Evolutionary conservation across 805 yeast species (phyloP), one percentile per base, ranked within the genome.

Genomic region (Candida pseudoglaebosa): DNA sequence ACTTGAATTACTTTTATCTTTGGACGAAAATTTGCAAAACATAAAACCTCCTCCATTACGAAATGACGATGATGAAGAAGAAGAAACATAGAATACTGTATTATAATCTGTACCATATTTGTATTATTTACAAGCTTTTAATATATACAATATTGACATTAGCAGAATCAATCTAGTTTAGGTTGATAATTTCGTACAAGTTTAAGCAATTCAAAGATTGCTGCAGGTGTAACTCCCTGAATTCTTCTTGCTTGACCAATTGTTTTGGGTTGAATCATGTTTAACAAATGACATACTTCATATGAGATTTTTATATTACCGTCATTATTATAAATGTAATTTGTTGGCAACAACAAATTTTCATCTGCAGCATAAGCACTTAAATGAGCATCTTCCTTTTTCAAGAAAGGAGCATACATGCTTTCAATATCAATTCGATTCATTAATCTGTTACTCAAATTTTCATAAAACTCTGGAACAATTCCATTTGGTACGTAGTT

Each of bases 201-300:
- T 44, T 80, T 70, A 54, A 81, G 85, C 34, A 90, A 68, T 54
- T 86, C 95, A 46, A 88, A 84, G 13, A 87, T 68, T 0, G 96
- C 93, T 0, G 96, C 91, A 0, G 98, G 96, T 0, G 98, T 91
- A 2, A 93, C 80, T 1, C 99, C 98, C 53, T 93, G 95, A 9
- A 91, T 84, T 49, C 98, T 71, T 56, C 95, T 74, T 0, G 98
- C 98, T 57, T 93, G 98, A 0, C 98, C 98, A 32, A 93, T 78
- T 0, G 97, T 93, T 38, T 78, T 77, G 0, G 99, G 99, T 44
- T 85, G 82, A 12, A 87, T 79, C 8, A 73, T 70, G 50, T 87
- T 85, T 39, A 93, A 66, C 8, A 84, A 62, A 13, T 67, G 69
- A 40, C 84, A 76, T 20, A 81, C 90, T 54, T 91, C 97, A 18